Percentiles rank a stretch among this genome's conserved stretches.
phyloP scores from a whole-genome alignment of 2,329 filamentous ascomycete genomes.

The Ascochyta pisi region DNA sequence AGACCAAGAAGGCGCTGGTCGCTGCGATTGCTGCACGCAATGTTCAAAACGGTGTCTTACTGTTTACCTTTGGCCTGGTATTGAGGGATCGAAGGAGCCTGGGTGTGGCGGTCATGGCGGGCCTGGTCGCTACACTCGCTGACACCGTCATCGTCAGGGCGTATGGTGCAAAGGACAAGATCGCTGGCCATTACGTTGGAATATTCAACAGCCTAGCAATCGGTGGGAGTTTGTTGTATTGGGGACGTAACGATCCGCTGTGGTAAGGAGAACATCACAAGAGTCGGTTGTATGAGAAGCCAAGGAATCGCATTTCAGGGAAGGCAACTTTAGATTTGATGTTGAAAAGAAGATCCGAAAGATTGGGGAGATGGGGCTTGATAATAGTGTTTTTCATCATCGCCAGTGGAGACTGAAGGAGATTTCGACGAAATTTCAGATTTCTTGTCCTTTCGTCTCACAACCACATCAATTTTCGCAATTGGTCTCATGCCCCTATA shows the following conservation, averaged over 20 bases:
- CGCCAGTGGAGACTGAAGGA: no score
- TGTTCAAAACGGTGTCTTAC: constrained; percentile 29
- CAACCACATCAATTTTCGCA: no score
- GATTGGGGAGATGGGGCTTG: no score
- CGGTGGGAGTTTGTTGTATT: constrained; percentile 33
- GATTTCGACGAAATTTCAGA: no score
- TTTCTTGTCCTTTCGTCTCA: no score
- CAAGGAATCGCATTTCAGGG: no score
- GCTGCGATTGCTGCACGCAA: constrained; percentile 35
- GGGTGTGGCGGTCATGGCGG: constrained; percentile 30
- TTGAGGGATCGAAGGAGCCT: constrained; percentile 31
- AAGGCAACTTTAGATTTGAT: no score
- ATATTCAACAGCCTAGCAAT: constrained; percentile 33
- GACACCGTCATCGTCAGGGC: constrained; percentile 30
- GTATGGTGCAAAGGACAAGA: constrained; percentile 31
- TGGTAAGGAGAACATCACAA: constrained; percentile 17
- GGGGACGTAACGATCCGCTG: constrained; percentile 27
- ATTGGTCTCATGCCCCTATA: no score
- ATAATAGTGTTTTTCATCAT: no score
- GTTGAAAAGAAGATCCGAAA: no score
- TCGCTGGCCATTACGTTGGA: constrained; percentile 31
- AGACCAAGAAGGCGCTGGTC: constrained; percentile 32
- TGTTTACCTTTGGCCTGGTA: constrained; percentile 29
- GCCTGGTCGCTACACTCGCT: constrained; percentile 29
- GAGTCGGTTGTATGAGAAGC: background rate